Percentiles rank a stretch among this genome's conserved stretches.
Conservation (phyloP, 768 basidiomycete genomes). For the Kwoniella europaea region DNA sequence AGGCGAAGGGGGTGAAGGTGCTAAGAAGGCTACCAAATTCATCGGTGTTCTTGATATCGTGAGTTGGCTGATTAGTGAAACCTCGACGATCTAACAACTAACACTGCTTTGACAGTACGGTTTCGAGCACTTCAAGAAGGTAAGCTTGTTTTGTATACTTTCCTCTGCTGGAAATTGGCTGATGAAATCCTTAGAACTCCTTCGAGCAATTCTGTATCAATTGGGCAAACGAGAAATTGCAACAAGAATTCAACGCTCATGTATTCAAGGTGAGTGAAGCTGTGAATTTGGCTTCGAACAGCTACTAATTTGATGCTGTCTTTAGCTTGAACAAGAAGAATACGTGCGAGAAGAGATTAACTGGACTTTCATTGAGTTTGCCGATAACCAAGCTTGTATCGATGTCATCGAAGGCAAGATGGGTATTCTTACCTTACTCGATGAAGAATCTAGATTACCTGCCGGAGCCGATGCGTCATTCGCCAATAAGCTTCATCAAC, state of each 20-base stretch:
- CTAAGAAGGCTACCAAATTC: conserved; percentile 91
- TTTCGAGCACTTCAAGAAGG: conserved; percentile 93
- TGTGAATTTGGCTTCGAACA: not conserved
- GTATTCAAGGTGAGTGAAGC: conserved; percentile 63
- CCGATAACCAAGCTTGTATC: conserved; percentile 98
- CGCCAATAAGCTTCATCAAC: conserved; percentile 85
- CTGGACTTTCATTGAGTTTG: conserved; percentile 99
- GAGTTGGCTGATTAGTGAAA: not conserved
- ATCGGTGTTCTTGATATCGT: conserved; percentile 95
- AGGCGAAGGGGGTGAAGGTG: conserved; percentile 91
- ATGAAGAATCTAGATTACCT: conserved; percentile 96
- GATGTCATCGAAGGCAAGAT: conserved; percentile 97
- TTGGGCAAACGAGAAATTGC: conserved; percentile 88
- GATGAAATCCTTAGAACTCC: conserved; percentile 55
- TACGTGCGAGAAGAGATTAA: conserved; percentile 98
- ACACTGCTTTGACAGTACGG: conserved; percentile 64
- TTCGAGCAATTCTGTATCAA: conserved; percentile 98
- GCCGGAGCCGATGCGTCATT: conserved; percentile 90
- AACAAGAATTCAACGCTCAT: conserved; percentile 99
- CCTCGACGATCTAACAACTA: not conserved
- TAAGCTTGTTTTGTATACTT: not conserved
- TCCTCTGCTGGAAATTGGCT: not conserved
- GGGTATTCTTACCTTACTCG: conserved; percentile 89
- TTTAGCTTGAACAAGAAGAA: conserved; percentile 96
- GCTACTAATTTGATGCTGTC: not conserved